These are phyloP conservation scores for Canavalia ensiformis DNA, from an alignment of 306 rosid genomes.

Conservation along the genomic window DNA sequence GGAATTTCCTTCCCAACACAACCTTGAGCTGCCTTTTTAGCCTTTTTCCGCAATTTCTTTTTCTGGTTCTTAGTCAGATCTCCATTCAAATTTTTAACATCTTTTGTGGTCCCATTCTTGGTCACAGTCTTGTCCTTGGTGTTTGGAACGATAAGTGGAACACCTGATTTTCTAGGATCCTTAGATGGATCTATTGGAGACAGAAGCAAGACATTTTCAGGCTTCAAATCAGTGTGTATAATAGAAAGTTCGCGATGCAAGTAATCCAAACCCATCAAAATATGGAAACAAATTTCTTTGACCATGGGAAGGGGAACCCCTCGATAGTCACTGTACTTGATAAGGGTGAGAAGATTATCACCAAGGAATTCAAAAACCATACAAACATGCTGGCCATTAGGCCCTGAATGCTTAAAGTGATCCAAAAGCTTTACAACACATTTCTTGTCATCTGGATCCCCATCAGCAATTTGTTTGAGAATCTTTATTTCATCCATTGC, in stretches of 20 bases:
- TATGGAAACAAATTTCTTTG: slow-evolving; percentile 88
- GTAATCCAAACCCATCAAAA: slow-evolving; percentile 92
- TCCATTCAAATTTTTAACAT: slow-evolving; percentile 63
- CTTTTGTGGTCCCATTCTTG: slow-evolving; percentile 62
- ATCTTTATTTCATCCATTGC: slow-evolving; percentile 98
- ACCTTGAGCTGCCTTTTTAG: slow-evolving; percentile 79
- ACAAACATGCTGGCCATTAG: slow-evolving; percentile 95
- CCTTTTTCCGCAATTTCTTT: slow-evolving; percentile 83
- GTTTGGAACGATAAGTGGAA: slow-evolving; percentile 70
- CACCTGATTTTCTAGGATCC: slow-evolving; percentile 82
- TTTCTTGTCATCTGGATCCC: slow-evolving; percentile 82
- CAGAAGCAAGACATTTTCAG: slow-evolving; percentile 88
- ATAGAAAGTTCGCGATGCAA: slow-evolving; percentile 91
- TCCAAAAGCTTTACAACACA: slow-evolving; percentile 97
- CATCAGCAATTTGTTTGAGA: slow-evolving; percentile 93
- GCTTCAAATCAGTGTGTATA: slow-evolving; percentile 97
- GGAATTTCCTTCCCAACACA: slow-evolving; percentile 65
- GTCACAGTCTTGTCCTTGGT: slow-evolving; percentile 62
- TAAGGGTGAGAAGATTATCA: slow-evolving; percentile 91
- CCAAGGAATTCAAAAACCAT: slow-evolving; percentile 98
- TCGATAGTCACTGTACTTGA: slow-evolving; percentile 86
- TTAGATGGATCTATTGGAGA: slow-evolving; percentile 86
- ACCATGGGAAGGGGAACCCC: slow-evolving; percentile 86
- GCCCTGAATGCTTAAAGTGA: slow-evolving; percentile 97
- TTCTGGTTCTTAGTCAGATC: slow-evolving; percentile 80